Evolutionary conservation across 768 basidiomycete species (phyloP).

Genomic region (Naematelia aurantialba): DNA sequence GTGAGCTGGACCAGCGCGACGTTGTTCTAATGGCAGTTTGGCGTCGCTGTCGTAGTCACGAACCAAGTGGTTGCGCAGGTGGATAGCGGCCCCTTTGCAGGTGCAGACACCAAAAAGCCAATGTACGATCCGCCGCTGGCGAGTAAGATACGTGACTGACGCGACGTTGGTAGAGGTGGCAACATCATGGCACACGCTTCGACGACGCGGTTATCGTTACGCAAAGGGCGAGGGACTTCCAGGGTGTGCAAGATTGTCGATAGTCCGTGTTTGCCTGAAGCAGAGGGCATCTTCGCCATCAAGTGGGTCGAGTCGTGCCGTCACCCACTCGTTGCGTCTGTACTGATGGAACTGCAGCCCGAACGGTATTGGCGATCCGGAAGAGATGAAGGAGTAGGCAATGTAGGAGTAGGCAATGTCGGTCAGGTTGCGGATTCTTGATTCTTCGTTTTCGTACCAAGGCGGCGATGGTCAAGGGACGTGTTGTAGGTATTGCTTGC

Average conservation of each 20-base stretch:
- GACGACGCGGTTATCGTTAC: constrained; percentile 87
- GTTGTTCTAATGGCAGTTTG: constrained; percentile 63
- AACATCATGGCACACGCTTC: constrained; percentile 99
- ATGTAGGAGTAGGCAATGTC: neutral
- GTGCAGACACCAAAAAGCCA: constrained; percentile 92
- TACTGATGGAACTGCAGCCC: constrained; percentile 53
- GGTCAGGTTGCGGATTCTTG: neutral
- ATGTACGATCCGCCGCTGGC: constrained; percentile 53
- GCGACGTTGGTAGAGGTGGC: constrained; percentile 59
- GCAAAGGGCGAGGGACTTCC: constrained; percentile 85
- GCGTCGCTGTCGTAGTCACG: constrained; percentile 92
- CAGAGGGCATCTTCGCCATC: constrained; percentile 92
- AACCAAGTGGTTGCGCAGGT: constrained; percentile 99
- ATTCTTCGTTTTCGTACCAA: neutral
- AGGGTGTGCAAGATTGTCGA: constrained; percentile 97
- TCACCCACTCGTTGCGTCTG: neutral
- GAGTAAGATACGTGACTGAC: neutral
- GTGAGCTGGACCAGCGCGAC: constrained; percentile 54
- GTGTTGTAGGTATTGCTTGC: neutral
- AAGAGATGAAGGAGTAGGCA: constrained; percentile 57
- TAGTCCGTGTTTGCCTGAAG: constrained; percentile 94
- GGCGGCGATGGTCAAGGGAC: too few relatives aligned
- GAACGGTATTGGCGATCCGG: constrained; percentile 89
- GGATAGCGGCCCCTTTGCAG: constrained; percentile 84
- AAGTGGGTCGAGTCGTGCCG: constrained; percentile 41